Conservation (phyloP, 2,329 filamentous ascomycete genomes). For the Chlorencoelia australis region DNA sequence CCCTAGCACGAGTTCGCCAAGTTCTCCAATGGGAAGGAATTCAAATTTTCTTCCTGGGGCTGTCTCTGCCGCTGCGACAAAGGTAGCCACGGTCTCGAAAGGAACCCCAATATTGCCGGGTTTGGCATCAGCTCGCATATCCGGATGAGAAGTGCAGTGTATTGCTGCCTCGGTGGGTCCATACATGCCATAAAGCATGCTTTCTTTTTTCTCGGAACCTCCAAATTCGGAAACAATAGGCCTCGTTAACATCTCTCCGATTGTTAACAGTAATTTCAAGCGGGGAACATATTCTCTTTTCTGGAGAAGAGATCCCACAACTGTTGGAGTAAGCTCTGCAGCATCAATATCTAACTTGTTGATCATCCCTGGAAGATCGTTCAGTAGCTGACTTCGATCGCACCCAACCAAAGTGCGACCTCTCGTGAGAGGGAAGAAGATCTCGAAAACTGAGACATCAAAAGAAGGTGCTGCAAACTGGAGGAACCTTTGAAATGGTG, state of each 20-base stretch:
- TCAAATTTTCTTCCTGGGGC: constrained; percentile 12
- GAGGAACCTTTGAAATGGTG: constrained; percentile 66
- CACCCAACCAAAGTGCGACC: constrained; percentile 65
- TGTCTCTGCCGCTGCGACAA: constrained; percentile 20
- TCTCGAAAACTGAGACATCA: constrained; percentile 90
- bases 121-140: constrained; percentile 45
- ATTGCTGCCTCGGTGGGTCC: constrained; percentile 88
- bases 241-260: constrained; percentile 83
- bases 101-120: constrained; percentile 67
- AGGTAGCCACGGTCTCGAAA: constrained; percentile 56
- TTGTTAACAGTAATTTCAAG: constrained; percentile 67
- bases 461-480: constrained; percentile 91
- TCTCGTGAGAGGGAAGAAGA: constrained; percentile 76
- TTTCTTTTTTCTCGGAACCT: constrained; percentile 29
- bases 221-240: constrained; percentile 75
- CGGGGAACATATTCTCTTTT: constrained; percentile 56
- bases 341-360: constrained; percentile 62
- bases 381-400: constrained; percentile 58
- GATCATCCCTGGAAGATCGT: constrained; percentile 62
- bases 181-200: constrained; percentile 86
- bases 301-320: constrained; percentile 66
- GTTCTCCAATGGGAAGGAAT: constrained; percentile 23
- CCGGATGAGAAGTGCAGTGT: constrained; percentile 69
- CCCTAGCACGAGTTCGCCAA: constrained; percentile 64
- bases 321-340: constrained; percentile 81